These are phyloP conservation scores for Lagerstroemia speciosa DNA, from an alignment of 345 rosid genomes.

Conservation along the genomic window DNA sequence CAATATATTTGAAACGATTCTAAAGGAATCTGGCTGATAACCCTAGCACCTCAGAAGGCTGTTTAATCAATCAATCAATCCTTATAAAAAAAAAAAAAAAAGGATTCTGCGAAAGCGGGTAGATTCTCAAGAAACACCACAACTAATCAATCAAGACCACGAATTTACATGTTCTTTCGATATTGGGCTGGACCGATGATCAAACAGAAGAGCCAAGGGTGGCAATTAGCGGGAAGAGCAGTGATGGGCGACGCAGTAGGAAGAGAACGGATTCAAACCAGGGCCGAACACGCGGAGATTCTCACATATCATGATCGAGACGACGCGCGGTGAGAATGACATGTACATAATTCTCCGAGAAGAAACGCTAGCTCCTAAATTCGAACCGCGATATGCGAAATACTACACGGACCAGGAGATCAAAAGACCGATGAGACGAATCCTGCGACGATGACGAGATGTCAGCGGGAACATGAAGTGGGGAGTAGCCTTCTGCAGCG, in stretches of 20 bases:
- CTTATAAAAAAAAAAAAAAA: background rate
- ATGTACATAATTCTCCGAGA: slow-evolving; percentile 38
- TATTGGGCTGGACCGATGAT: background rate
- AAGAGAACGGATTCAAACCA: slow-evolving; percentile 83
- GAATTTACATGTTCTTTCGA: slow-evolving; percentile 1
- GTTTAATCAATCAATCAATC: background rate
- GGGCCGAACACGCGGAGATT: slow-evolving; percentile 86
- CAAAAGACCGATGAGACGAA: slow-evolving; percentile 10
- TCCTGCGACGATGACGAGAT: too few relatives aligned
- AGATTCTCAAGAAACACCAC: background rate
- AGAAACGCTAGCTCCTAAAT: slow-evolving; percentile 13
- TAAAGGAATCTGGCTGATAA: background rate
- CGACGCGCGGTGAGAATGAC: slow-evolving; percentile 30
- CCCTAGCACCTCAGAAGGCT: background rate
- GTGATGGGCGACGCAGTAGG: slow-evolving; percentile 89
- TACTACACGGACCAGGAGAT: too few relatives aligned
- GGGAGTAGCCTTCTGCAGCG: background rate
- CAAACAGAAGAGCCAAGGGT: slow-evolving; percentile 1
- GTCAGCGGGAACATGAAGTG: too few relatives aligned
- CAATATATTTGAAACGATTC: background rate
- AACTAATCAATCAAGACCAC: background rate
- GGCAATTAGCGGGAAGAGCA: slow-evolving; percentile 32
- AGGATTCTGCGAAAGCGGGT: background rate
- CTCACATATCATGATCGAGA: slow-evolving; percentile 25
- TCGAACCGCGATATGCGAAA: background rate